A percentile compares a stretch with the other conserved stretches of the same genome.
Evolutionary conservation across 768 basidiomycete genomes (phyloP).

Genomic region (Kondoa subrosea): DNA sequence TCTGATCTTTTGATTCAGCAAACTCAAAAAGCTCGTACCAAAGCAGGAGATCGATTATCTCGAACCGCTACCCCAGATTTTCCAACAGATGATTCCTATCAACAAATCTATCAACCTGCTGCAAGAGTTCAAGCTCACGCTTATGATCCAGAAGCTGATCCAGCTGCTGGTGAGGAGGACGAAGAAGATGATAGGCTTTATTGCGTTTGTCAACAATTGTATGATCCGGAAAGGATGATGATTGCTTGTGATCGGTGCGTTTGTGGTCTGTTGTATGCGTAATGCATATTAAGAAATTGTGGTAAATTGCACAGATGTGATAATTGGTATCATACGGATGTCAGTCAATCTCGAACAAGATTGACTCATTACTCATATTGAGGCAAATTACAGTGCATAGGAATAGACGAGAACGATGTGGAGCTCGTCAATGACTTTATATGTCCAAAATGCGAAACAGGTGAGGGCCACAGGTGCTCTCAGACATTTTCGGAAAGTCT

Average conservation of each 20-base stretch:
- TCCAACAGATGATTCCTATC: not conserved
- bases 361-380: not conserved
- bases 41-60: not conserved
- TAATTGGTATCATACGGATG: slow-evolving; percentile 76
- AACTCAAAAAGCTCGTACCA: not conserved
- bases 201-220: slow-evolving; percentile 70
- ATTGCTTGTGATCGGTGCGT: slow-evolving; percentile 79
- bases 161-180: slow-evolving; percentile 33
- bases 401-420: slow-evolving; percentile 60
- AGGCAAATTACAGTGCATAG: slow-evolving; percentile 40
- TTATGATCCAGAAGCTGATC: slow-evolving; percentile 4
- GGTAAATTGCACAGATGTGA: slow-evolving; percentile 47
- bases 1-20: not conserved
- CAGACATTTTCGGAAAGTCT: slow-evolving; percentile 46
- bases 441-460: slow-evolving; percentile 59
- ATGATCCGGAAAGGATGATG: slow-evolving; percentile 77
- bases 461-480: slow-evolving; percentile 37
- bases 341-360: not conserved
- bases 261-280: not conserved
- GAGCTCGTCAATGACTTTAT: slow-evolving; percentile 85
- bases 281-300: not conserved
- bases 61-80: not conserved
- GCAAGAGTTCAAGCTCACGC: not conserved
- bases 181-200: slow-evolving; percentile 54
- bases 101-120: not conserved